These are phyloP conservation scores for Leptomonas pyrrhocoris DNA, from an alignment of 208 protist genomes.

Conservation along the genomic window DNA sequence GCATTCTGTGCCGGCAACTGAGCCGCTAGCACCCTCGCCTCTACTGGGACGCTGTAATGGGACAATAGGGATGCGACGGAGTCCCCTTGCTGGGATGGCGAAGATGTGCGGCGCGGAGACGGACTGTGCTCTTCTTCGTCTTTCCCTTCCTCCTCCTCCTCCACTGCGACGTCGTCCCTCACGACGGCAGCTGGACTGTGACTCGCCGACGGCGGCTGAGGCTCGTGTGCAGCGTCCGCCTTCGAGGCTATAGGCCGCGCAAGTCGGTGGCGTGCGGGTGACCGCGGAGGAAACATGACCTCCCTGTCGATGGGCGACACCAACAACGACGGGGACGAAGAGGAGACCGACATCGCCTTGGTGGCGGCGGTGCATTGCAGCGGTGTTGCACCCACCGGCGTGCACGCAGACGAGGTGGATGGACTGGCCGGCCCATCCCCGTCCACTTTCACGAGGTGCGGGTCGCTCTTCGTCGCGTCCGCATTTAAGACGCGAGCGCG, in stretches of 20 bases:
- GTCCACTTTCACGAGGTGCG: no score
- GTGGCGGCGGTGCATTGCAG: no score
- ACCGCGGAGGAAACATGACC: background rate
- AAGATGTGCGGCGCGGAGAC: background rate
- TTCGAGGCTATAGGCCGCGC: background rate
- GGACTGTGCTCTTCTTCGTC: slow-evolving; percentile 1
- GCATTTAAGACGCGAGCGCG: background rate
- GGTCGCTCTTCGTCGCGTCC: no score
- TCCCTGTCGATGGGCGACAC: background rate
- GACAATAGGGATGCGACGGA: background rate
- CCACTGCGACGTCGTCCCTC: background rate
- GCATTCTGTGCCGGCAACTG: background rate
- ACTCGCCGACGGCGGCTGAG: background rate
- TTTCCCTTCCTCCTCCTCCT: background rate
- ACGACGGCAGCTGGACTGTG: background rate
- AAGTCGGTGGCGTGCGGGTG: background rate
- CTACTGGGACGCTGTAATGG: background rate
- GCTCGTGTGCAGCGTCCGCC: background rate
- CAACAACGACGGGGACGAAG: background rate
- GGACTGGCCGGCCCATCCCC: no score
- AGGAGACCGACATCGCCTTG: background rate
- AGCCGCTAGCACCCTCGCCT: background rate
- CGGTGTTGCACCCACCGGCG: no score
- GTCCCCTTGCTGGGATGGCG: background rate
- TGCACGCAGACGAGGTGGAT: no score